Percentiles rank a stretch among this genome's conserved stretches.
Evolutionary conservation across 2,329 filamentous ascomycete genomes (phyloP).

Genomic region (Amauroascus niger): DNA sequence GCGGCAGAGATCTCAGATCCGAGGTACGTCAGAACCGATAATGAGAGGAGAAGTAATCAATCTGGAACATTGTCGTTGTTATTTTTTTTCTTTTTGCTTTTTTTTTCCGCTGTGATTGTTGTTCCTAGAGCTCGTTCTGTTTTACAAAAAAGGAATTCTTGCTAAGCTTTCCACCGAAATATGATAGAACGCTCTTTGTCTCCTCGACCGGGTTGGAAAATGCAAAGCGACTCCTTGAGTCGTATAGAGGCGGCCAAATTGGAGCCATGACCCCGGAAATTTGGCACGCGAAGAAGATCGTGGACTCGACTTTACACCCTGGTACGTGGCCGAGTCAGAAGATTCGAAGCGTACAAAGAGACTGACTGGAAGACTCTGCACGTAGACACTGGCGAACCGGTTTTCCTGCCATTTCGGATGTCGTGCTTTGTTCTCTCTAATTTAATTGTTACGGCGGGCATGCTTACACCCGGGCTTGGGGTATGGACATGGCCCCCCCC

Average conservation of each 20-base stretch:
- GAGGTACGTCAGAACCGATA: conserved; percentile 57
- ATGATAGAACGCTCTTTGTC: conserved; percentile 69
- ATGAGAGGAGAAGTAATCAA: no score
- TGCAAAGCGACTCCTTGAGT: conserved; percentile 69
- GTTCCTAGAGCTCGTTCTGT: neutral
- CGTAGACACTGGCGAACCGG: conserved; percentile 79
- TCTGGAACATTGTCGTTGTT: no score
- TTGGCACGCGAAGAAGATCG: conserved; percentile 93
- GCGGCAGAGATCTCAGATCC: conserved; percentile 85
- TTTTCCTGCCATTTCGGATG: conserved; percentile 95
- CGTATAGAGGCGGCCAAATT: conserved; percentile 78
- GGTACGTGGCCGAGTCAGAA: conserved; percentile 44
- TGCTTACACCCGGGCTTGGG: conserved; percentile 81
- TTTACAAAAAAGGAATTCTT: neutral
- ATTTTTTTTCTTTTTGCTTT: no score
- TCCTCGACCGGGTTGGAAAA: conserved; percentile 68
- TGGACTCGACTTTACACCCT: conserved; percentile 91
- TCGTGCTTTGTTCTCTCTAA: conserved; percentile 91
- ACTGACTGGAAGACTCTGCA: neutral
- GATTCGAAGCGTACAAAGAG: neutral
- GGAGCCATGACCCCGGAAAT: conserved; percentile 74
- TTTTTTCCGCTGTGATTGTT: neutral
- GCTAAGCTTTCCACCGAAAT: neutral
- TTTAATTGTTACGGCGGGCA: conserved; percentile 85
- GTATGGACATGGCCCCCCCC: conserved; percentile 37